phyloP scores from a whole-genome alignment of 768 basidiomycete species.

The Rubroboletus pulcherrimus region DNA sequence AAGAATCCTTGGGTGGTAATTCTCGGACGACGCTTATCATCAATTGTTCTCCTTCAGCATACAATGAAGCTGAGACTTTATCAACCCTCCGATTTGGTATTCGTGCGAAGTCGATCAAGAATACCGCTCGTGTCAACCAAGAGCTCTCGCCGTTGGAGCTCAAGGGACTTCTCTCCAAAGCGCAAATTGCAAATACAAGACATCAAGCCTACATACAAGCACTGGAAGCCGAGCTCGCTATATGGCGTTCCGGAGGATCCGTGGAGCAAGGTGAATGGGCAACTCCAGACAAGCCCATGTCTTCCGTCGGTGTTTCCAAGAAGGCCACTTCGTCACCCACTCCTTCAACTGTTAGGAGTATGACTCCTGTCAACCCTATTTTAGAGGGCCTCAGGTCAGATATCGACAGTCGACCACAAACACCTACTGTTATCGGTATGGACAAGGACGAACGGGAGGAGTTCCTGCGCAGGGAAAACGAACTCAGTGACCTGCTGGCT shows the following conservation, averaged over 20 bases:
- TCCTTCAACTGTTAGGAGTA: constrained; percentile 62
- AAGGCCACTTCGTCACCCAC: constrained; percentile 54
- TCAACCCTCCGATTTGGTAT: constrained; percentile 99
- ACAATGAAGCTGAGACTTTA: constrained; percentile 95
- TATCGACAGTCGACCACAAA: constrained; percentile 82
- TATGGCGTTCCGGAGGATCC: constrained; percentile 84
- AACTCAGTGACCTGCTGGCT: constrained; percentile 87
- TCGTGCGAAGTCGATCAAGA: constrained; percentile 99
- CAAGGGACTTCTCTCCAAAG: constrained; percentile 87
- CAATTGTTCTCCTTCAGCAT: constrained; percentile 97
- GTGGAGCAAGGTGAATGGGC: constrained; percentile 88
- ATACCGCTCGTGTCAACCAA: constrained; percentile 96
- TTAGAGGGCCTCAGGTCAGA: constrained; percentile 71
- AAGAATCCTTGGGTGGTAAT: constrained; percentile 97
- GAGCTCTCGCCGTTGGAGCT: constrained; percentile 96
- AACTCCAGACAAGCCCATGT: constrained; percentile 53
- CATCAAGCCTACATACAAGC: constrained; percentile 85
- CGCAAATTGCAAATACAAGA: constrained; percentile 78
- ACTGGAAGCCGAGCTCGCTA: constrained; percentile 84
- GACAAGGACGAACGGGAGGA: constrained; percentile 98
- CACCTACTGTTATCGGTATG: constrained; percentile 81
- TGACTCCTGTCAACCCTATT: constrained; percentile 72
- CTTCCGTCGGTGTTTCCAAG: constrained; percentile 43
- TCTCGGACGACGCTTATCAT: constrained; percentile 97
- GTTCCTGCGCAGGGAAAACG: constrained; percentile 94